Conservation (phyloP, 352 stramenopile genomes). For the Globisporangium middletonii region DNA sequence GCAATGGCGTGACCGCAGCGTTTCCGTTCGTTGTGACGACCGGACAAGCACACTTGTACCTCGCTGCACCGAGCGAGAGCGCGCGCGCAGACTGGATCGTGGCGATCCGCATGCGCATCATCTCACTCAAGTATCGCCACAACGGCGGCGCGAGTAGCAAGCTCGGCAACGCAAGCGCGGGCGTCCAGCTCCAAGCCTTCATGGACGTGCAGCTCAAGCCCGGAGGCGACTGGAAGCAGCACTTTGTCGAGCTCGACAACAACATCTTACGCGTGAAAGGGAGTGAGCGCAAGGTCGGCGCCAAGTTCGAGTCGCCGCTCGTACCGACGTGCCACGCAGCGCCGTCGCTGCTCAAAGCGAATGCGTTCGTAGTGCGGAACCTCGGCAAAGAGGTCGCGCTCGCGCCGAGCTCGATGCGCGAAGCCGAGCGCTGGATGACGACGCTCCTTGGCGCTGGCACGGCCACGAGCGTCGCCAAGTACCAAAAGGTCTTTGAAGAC, state of each 20-base stretch:
- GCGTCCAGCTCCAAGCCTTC: constrained; percentile 39
- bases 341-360: constrained; percentile 39
- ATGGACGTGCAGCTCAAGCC: constrained; percentile 51
- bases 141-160: constrained; percentile 19
- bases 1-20: constrained; percentile 15
- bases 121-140: constrained; percentile 55
- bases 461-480: constrained; percentile 21
- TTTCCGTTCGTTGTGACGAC: constrained; percentile 63
- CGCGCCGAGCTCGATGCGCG: constrained; percentile 26
- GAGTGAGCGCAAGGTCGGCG: constrained; percentile 45
- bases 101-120: constrained; percentile 59
- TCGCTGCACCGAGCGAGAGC: constrained; percentile 37
- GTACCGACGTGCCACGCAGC: constrained; percentile 41
- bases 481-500: constrained; percentile 43
- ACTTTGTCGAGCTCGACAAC: constrained; percentile 60
- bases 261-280: constrained; percentile 61
- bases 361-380: constrained; percentile 49
- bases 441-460: constrained; percentile 24
- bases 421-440: constrained; percentile 44
- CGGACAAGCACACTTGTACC: constrained; percentile 39
- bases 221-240: constrained; percentile 41
- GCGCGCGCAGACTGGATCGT: constrained; percentile 54
- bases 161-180: not conserved
- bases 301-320: constrained; percentile 44
- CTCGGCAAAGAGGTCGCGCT: constrained; percentile 41